Base-by-base conservation (phyloP, 768 basidiomycete genomes). In the Tubosaeta brunneosetosa region DNA sequence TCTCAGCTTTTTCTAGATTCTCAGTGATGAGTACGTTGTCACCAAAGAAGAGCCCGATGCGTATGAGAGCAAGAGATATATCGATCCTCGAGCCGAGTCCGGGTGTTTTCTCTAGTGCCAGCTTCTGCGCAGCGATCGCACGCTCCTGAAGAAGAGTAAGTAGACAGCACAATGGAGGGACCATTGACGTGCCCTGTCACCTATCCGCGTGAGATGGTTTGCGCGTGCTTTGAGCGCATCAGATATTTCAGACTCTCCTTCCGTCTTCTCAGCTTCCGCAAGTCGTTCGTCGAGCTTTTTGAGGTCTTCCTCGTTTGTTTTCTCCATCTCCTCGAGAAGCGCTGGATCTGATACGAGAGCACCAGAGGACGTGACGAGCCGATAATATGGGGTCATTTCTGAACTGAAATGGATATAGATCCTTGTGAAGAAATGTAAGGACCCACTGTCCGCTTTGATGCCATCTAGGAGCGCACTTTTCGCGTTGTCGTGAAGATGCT, bases 11-110 rank as follows among this genome's bases (percentile, higher is more conserved):
- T 27, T 81, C 74, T 43, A 97, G 81, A 59, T 91, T 82, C 36
- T 75, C 65, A 0, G 77, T 82, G 47, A 95, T 84, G 56, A 94
- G 73, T 4, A 79, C 69, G 32, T 85, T 80, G 64, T 97, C 89
- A 22, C 77, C 76, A 69, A 89, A 94, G 79, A 97, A 98, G 68
- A 97, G 79, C 0, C 91, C 94, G 50, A 97, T 85, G 31, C 94
- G 80, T 53, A 91, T 85, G 52, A 94, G 84, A 1, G 91, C 85
- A 32, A 99, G 80, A 0, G 88, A 85, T 54, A 97, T 86, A 68
- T 98, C 95, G 67, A 98, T 99, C 55, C 91, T 77, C 10, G 91
- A 88, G 10, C 95, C 95, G 6, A 97, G 75, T 1, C 94, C 94
- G 3, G 94, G 88, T 0, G 90, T 94, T 73, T 97, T 97, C 71